phyloP scores from a whole-genome alignment of 202 grass and related monocot species.

The Carex sylvatica region DNA sequence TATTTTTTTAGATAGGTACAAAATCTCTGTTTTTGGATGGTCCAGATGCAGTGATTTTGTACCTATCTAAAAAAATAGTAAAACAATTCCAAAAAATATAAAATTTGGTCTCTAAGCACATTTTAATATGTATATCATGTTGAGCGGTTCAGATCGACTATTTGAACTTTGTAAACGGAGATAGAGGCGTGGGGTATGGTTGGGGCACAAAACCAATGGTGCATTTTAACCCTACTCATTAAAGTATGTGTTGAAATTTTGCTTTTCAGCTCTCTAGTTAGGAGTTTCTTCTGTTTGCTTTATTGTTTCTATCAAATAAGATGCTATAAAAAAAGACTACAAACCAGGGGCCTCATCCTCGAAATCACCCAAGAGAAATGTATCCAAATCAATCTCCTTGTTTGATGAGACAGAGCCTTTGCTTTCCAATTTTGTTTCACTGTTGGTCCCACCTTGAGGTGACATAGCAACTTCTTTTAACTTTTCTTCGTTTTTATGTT shows the following conservation, averaged over 20 bases:
- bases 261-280: not conserved
- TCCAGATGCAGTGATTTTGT: too few relatives aligned
- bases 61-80: too few relatives aligned
- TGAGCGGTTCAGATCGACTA: too few relatives aligned
- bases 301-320: not conserved
- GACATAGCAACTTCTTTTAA: constrained; percentile 44
- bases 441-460: constrained; percentile 37
- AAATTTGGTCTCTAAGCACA: too few relatives aligned
- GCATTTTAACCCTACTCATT: too few relatives aligned
- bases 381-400: constrained; percentile 80
- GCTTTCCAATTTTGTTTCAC: constrained; percentile 55
- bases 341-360: constrained; percentile 82
- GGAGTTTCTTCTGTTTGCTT: not conserved
- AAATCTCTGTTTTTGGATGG: too few relatives aligned
- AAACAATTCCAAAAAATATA: too few relatives aligned
- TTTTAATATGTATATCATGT: too few relatives aligned
- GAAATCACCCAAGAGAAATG: constrained; percentile 90
- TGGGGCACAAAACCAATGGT: too few relatives aligned
- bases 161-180: too few relatives aligned
- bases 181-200: too few relatives aligned
- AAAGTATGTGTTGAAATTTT: not conserved
- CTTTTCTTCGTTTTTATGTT: constrained; percentile 48
- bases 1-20: too few relatives aligned
- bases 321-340: constrained; percentile 1
- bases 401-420: constrained; percentile 72